A percentile compares a stretch with the other conserved stretches of the same genome.
Conservation (phyloP, 495 filamentous ascomycete genomes). For the Xylaria castorea region DNA sequence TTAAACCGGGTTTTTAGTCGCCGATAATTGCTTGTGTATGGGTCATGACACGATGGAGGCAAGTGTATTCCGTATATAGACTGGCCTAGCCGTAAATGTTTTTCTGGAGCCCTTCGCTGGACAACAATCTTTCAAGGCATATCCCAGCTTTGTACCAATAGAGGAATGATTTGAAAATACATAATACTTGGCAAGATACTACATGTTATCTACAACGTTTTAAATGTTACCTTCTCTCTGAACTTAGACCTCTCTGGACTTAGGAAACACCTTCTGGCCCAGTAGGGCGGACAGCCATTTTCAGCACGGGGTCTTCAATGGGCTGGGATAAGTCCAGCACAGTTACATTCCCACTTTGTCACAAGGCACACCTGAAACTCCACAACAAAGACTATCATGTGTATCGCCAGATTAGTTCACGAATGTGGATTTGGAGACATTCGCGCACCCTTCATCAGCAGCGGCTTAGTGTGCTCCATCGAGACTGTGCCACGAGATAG, state of each 20-base stretch:
- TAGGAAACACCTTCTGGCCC: background rate
- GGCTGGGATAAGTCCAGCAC: background rate
- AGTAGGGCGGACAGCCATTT: background rate
- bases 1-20: conserved; percentile 5
- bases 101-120: background rate
- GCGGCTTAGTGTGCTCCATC: background rate
- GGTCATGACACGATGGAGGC: background rate
- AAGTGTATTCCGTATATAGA: background rate
- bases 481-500: background rate
- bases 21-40: conserved; percentile 10
- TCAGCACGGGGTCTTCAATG: background rate
- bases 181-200: conserved; percentile 2
- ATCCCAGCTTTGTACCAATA: conserved; percentile 6
- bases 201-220: background rate
- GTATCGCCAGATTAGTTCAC: background rate
- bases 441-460: background rate
- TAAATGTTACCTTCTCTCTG: conserved; percentile 3
- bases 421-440: background rate
- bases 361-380: conserved; percentile 4
- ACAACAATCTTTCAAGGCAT: conserved; percentile 4
- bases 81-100: background rate
- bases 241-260: background rate
- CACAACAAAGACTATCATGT: background rate
- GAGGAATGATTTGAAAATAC: background rate
- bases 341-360: conserved; percentile 11